phyloP scores from a whole-genome alignment of 805 yeast genomes.

The Phaffomyces opuntiae region DNA sequence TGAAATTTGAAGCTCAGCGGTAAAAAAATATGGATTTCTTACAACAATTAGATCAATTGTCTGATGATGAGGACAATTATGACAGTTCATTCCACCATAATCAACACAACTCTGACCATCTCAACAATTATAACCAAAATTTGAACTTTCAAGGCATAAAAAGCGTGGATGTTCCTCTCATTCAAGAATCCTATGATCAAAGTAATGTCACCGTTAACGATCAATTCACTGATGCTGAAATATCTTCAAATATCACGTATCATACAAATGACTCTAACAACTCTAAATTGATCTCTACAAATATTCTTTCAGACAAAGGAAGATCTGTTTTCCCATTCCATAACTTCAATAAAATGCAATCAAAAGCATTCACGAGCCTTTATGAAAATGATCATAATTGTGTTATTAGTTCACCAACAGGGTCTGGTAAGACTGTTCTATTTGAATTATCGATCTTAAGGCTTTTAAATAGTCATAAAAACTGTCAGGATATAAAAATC shows the following conservation, averaged over 20 bases:
- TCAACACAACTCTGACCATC: too few relatives aligned
- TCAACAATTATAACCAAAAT: too few relatives aligned
- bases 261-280: not conserved
- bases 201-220: constrained; percentile 4
- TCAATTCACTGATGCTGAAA: not conserved
- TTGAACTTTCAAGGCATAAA: constrained; percentile 4
- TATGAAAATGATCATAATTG: constrained; percentile 33
- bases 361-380: constrained; percentile 32
- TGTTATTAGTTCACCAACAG: constrained; percentile 50
- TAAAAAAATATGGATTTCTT: constrained; percentile 9
- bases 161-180: constrained; percentile 2
- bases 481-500: constrained; percentile 24
- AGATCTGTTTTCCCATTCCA: constrained; percentile 28
- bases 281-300: constrained; percentile 8
- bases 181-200: not conserved
- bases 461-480: constrained; percentile 24
- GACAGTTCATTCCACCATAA: not conserved
- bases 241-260: constrained; percentile 10
- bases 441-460: constrained; percentile 46
- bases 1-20: not conserved
- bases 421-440: constrained; percentile 52
- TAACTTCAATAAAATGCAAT: constrained; percentile 45
- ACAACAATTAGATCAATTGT: constrained; percentile 7
- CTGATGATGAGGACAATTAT: constrained; percentile 5
- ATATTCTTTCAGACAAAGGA: constrained; percentile 31